These are phyloP conservation scores for Monosporascus sp. DNA, from an alignment of 2,329 filamentous ascomycete genomes.

Conservation along the genomic window DNA sequence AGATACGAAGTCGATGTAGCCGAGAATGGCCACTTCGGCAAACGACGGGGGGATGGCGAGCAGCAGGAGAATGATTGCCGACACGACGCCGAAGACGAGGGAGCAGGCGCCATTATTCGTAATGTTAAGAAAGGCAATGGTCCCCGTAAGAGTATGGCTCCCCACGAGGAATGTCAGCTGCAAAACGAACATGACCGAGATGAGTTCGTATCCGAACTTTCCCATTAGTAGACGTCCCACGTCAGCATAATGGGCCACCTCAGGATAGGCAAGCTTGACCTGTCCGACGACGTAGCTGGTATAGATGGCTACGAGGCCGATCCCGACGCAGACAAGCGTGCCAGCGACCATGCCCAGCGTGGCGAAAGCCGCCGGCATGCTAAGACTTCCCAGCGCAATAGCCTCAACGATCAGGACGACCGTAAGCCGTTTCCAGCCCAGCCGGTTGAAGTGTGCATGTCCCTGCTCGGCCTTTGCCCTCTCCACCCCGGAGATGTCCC, in stretches of 20 bases:
- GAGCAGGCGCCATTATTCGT: slow-evolving; percentile 52
- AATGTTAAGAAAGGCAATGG: slow-evolving; percentile 55
- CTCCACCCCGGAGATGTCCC: slow-evolving; percentile 36
- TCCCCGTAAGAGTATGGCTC: slow-evolving; percentile 57
- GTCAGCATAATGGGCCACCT: slow-evolving; percentile 40
- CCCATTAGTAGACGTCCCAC: slow-evolving; percentile 52
- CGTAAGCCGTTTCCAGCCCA: slow-evolving; percentile 53
- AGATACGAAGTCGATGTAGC: slow-evolving; percentile 53
- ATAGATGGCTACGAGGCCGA: slow-evolving; percentile 43
- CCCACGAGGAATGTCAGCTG: slow-evolving; percentile 60
- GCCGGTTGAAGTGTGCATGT: slow-evolving; percentile 43
- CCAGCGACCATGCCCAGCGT: slow-evolving; percentile 49
- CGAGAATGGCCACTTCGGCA: slow-evolving; percentile 51
- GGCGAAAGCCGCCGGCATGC: slow-evolving; percentile 46
- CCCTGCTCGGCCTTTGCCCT: slow-evolving; percentile 41
- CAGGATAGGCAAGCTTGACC: slow-evolving; percentile 28
- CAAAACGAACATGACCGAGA: slow-evolving; percentile 47
- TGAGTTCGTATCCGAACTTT: slow-evolving; percentile 45
- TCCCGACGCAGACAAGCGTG: slow-evolving; percentile 34
- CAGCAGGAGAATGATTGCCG: slow-evolving; percentile 47
- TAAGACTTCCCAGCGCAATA: slow-evolving; percentile 48
- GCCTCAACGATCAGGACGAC: slow-evolving; percentile 52
- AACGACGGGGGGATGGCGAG: slow-evolving; percentile 53
- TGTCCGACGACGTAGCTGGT: slow-evolving; percentile 41
- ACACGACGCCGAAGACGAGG: slow-evolving; percentile 52